These are phyloP conservation scores for Aureobasidium sp. DNA, from an alignment of 2,329 filamentous ascomycete genomes.

Conservation along the genomic window DNA sequence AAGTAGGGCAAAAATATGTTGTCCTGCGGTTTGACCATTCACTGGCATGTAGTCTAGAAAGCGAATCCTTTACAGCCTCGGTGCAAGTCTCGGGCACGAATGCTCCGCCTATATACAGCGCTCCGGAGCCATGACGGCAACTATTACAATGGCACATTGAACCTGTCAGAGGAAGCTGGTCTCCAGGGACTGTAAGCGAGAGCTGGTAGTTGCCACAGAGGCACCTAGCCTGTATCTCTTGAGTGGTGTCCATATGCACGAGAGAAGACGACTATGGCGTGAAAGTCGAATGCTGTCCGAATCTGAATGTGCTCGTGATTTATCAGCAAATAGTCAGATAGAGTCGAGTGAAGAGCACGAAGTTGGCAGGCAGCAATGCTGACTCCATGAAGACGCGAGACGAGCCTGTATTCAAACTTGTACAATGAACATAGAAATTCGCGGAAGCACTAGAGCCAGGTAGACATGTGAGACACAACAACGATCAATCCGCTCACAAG, in stretches of 20 bases:
- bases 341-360: neutral
- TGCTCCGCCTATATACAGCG: conserved; percentile 28
- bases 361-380: neutral
- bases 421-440: neutral
- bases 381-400: neutral
- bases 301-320: neutral
- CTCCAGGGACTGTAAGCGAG: neutral
- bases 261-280: neutral
- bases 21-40: conserved; percentile 36
- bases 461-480: neutral
- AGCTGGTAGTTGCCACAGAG: conserved; percentile 5
- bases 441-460: neutral
- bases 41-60: conserved; percentile 38
- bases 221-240: neutral
- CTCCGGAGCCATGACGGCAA: neutral
- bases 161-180: neutral
- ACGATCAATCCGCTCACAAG: neutral
- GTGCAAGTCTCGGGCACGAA: conserved; percentile 22
- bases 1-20: conserved; percentile 46
- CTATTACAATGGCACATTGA: conserved; percentile 9
- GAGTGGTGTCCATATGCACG: neutral
- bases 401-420: neutral
- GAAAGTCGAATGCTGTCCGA: neutral
- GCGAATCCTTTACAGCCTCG: conserved; percentile 21
- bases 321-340: neutral